Base-by-base conservation (phyloP, 495 filamentous ascomycete species). In the Evernia prunastri region DNA sequence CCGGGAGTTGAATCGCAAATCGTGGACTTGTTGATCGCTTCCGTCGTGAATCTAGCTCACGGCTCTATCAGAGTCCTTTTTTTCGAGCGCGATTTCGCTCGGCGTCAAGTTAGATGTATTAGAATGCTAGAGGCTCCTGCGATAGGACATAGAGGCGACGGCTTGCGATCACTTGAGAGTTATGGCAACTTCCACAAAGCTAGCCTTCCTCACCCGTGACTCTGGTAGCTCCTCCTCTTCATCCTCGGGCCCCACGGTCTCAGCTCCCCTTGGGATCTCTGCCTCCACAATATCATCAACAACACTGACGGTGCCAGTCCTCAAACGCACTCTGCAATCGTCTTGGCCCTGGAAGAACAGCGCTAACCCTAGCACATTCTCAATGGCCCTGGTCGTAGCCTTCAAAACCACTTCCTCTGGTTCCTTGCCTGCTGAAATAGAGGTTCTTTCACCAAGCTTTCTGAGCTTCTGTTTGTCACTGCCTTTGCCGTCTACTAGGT, bases 311-410 rank as follows among this genome's bases (percentile, higher is more conserved):
- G 81, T 86, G 64, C 86, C 84, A 57, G 89, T 90, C 68, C 77
- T 78, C 59, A 89, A 63, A 63, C 78, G 66, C 9, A 90, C 84
- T 2, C 71, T 63, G 66, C 83, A 82, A 62, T 86, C 84, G 25
- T 72, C 73, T 64, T 84, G 79, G 39, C 81, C 77, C 75, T 83
- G 80, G 67, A 90, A 89, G 71, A 82, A 87, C 63, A 81, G 72
- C 18, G 81, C 89, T 12, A 90, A 76, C 59, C 78, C 75, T 37
- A 92, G 68, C 35, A 85, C 86, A 74, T 83, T 88, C 72, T 86
- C 79, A 59, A 96, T 92, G 39, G 91, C 92, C 67, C 82, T 83
- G 39, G 89, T 91, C 1, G 89, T 92, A 20, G 84, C 93, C 62
- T 92, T 88, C 15, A 96, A 67, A 45, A 87, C 75, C 9, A 96